Base-by-base conservation (phyloP, 805 yeast species). In the Teunomyces kruisii region DNA sequence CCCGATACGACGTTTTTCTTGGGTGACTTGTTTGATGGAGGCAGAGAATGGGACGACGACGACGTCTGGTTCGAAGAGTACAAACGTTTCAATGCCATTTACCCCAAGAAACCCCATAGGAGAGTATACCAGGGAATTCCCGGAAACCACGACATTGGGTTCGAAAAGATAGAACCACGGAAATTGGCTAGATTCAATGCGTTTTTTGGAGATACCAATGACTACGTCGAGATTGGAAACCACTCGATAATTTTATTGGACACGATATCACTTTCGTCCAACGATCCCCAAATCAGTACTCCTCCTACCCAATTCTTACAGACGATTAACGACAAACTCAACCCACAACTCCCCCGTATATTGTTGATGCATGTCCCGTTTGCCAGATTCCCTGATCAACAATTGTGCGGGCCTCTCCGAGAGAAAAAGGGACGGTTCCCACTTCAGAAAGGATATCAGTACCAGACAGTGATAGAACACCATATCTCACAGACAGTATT, bases 121-220 rank as follows among this genome's bases (percentile, higher is more conserved):
- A 54, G 64, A 16, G 63, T 65, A 19, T 58, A 61, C 42, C 54
- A 67, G 28, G 64, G 73, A 2, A 58, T 78, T 7, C 96, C 97
- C 0, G 99, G 99, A 1, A 94, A 94, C 60, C 99, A 94, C 62
- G 99, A 94, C 61, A 88, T 95, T 51, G 99, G 99, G 0, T 92
- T 86, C 66, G 96, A 94, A 24, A 79, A 83, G 47, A 80, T 94
- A 12, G 72, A 80, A 13, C 72, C 75, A 19, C 64, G 72, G 1
- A 80, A 84, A 17, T 65, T 78, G 37, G 65, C 78, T 29, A 68
- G 98, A 52, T 94, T 91, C 64, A 67, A 76, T 32, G 68, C 83
- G 1, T 76, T 72, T 58, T 92, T 89, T 62, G 99, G 98, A 1
- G 80, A 80, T 32, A 69, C 94, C 0, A 79, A 79, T 54, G 74